phyloP scores from a whole-genome alignment of 2,329 filamentous ascomycete species.

The Graphilbum fragrans region DNA sequence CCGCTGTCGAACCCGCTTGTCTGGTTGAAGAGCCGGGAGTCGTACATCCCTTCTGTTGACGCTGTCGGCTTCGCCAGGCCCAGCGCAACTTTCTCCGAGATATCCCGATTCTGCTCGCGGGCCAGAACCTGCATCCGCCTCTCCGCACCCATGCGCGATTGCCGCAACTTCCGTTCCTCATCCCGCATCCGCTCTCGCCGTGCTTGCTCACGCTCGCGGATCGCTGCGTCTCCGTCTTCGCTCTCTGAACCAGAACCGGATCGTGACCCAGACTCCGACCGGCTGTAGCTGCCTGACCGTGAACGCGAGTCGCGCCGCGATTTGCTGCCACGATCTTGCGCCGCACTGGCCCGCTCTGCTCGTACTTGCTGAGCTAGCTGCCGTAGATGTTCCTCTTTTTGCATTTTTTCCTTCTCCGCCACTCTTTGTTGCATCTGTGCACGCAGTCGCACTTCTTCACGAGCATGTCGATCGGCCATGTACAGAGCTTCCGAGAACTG shows the following conservation, averaged over 20 bases:
- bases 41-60: slow-evolving; percentile 89
- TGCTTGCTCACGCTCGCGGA: slow-evolving; percentile 63
- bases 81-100: slow-evolving; percentile 91
- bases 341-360: slow-evolving; percentile 53
- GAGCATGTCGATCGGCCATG: slow-evolving; percentile 85
- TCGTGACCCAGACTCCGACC: slow-evolving; percentile 25
- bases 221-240: slow-evolving; percentile 61
- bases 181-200: slow-evolving; percentile 70
- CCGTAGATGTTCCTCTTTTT: slow-evolving; percentile 87
- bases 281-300: slow-evolving; percentile 18
- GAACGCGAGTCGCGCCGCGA: slow-evolving; percentile 12
- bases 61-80: slow-evolving; percentile 91
- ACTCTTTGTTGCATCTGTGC: slow-evolving; percentile 91
- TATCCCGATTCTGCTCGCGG: slow-evolving; percentile 89
- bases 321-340: slow-evolving; percentile 20
- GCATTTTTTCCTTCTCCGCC: slow-evolving; percentile 89
- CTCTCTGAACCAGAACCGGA: slow-evolving; percentile 36
- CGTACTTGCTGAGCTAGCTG: slow-evolving; percentile 82
- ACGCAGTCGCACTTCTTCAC: slow-evolving; percentile 88
- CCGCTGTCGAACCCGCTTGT: slow-evolving; percentile 80
- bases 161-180: slow-evolving; percentile 78
- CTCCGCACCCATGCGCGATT: slow-evolving; percentile 92
- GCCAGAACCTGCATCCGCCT: slow-evolving; percentile 85
- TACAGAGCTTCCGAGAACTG: slow-evolving; percentile 91
- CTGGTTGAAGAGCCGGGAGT: slow-evolving; percentile 90